phyloP scores from a whole-genome alignment of 345 rosid species.

The Populus nigra region DNA sequence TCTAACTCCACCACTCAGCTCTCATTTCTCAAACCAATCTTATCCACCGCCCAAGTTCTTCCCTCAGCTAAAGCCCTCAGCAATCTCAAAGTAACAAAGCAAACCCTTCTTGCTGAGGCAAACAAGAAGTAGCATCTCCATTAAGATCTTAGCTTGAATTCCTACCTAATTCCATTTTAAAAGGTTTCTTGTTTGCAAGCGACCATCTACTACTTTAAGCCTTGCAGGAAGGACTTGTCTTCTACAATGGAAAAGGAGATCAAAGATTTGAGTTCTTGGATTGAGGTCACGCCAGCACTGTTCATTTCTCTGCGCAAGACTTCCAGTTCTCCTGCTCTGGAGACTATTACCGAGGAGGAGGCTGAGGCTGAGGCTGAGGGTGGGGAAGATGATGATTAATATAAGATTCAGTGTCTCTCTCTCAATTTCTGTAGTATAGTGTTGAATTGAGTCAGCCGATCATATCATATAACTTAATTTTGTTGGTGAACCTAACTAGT shows the following conservation, averaged over 20 bases:
- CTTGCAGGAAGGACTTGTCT: not conserved
- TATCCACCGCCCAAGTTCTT: too few species aligned
- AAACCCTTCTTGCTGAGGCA: not conserved
- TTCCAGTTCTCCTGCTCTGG: conserved; percentile 30
- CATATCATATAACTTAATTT: too few species aligned
- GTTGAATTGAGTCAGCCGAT: not conserved
- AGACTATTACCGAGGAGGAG: conserved; percentile 52
- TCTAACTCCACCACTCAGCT: too few species aligned
- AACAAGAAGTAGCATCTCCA: not conserved
- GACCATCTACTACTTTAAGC: not conserved
- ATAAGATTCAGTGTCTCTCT: not conserved
- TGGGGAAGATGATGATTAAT: not conserved
- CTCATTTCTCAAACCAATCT: not conserved
- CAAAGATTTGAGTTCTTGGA: conserved; percentile 27
- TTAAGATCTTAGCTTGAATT: not conserved
- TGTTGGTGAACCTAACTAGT: not conserved
- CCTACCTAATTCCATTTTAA: not conserved
- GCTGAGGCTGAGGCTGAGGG: conserved; percentile 31
- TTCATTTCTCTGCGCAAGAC: conserved; percentile 27
- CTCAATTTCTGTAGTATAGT: not conserved
- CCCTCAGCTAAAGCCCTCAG: not conserved
- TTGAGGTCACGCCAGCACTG: conserved; percentile 40
- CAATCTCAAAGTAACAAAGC: not conserved
- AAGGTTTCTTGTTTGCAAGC: not conserved
- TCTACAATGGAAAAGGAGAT: conserved; percentile 27